Base-by-base conservation (phyloP, 2,329 filamentous ascomycete species). In the Diaporthe sp. region DNA sequence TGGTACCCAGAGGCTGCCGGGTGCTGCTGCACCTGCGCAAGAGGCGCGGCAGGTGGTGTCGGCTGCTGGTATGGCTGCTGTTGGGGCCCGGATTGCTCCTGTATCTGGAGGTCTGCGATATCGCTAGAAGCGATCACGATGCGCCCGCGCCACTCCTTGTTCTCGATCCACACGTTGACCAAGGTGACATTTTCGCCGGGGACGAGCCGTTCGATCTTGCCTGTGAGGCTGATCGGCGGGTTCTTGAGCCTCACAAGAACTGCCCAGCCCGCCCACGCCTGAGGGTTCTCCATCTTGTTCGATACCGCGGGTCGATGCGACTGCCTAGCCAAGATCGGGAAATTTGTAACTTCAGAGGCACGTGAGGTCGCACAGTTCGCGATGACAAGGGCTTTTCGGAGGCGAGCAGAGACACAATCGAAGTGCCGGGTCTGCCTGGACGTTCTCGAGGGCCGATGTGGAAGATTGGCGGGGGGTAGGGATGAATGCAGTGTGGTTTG, bases 231-330 rank as follows among this genome's bases (percentile, higher is more conserved):
- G 37, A 71, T 71, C 9, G 72, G 74, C 30, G 74, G 74, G 47
- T 72, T 74, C 47, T 74, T 74, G 68, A 75, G 58, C 61, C 61
- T 65, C 53, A 75, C 56, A 10, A 72, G 47, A 61, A 75, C 73
- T 56, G 66, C 58, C 63, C 73, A 70, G 39, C 74, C 74, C 53
- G 47, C 53, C 70, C 70, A 71, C 25, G 44, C 30, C 70, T 71
- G 56, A 63, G 70, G 47, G 12, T 71, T 63, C 47, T 68, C 63
- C 63, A 68, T 68, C 5, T 53, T 68, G 63, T 39, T 68, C 63
- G 32, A 68, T 68, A 8, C 30, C 30, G 47, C 42, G 30, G 63
- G 63, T 53, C n/a, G 32, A 22, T 53, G 44, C 47, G 63, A 53
- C 63, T 53, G 63, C 47, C 63, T 53, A 30, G 63, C 63, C 63